Conservation (phyloP, 306 rosid genomes). For the Rubus idaeus region DNA sequence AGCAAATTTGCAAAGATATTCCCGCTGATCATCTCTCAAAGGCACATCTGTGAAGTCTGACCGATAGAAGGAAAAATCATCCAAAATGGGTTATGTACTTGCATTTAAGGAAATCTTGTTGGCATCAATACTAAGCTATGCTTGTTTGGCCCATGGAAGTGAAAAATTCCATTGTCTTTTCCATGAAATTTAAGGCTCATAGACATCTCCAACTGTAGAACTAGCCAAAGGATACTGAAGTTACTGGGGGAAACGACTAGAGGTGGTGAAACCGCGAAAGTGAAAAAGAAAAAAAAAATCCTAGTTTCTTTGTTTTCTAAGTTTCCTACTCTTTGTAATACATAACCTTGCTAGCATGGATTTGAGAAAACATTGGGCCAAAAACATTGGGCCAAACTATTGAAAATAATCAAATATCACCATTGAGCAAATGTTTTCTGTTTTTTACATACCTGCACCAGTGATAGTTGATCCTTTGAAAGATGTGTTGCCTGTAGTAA, state of each 20-base stretch:
- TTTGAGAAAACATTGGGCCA: background rate
- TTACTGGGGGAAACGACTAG: background rate
- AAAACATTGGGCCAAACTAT: background rate
- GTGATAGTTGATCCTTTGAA: constrained; percentile 75
- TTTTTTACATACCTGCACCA: constrained; percentile 69
- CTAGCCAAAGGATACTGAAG: background rate
- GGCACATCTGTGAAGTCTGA: constrained; percentile 97
- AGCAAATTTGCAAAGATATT: constrained; percentile 83
- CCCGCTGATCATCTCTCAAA: constrained; percentile 88
- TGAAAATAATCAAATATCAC: background rate
- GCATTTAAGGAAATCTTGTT: constrained; percentile 1
- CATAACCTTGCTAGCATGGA: background rate
- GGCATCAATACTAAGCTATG: background rate
- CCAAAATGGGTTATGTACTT: constrained; percentile 16
- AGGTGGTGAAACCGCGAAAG: background rate
- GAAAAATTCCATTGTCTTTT: background rate
- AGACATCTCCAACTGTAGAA: background rate
- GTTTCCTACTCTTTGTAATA: background rate
- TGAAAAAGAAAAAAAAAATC: background rate
- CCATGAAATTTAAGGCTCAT: background rate
- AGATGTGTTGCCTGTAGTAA: constrained; percentile 85
- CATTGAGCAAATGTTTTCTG: background rate
- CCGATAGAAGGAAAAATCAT: constrained; percentile 21
- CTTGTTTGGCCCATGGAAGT: background rate
- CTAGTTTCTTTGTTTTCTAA: background rate